Percentiles rank a stretch among this genome's conserved stretches.
These are phyloP conservation scores for Bassia scoparia DNA, from an alignment of 148 eudicot genomes.

Conservation along the genomic window DNA sequence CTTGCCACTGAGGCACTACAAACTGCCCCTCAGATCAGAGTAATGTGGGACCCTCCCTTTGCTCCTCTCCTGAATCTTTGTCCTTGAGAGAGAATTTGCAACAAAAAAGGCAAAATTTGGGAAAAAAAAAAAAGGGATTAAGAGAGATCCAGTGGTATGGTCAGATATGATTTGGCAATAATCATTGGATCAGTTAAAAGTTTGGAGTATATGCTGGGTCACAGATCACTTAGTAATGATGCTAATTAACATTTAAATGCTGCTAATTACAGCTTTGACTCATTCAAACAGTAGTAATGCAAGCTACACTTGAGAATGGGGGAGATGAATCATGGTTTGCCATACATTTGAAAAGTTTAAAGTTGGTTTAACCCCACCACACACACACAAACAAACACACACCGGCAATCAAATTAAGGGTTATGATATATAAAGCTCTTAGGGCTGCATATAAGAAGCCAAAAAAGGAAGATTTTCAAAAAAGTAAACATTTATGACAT, in stretches of 20 bases:
- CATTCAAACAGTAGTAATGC: neutral
- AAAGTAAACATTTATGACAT: no score
- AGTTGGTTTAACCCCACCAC: neutral
- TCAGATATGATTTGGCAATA: constrained; percentile 34
- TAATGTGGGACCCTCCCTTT: constrained; percentile 19
- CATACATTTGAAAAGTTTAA: neutral
- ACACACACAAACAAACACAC: neutral
- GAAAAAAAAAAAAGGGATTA: constrained; percentile 1
- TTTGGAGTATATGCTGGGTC: constrained; percentile 12
- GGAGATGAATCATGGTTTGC: neutral
- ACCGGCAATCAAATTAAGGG: neutral
- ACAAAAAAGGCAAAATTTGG: neutral
- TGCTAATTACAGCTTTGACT: constrained; percentile 13
- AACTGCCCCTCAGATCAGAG: constrained; percentile 22
- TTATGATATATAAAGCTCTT: no score
- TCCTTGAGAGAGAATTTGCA: constrained; percentile 12
- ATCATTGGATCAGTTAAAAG: constrained; percentile 31
- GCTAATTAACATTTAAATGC: constrained; percentile 10
- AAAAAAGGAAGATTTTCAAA: no score
- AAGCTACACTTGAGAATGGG: no score
- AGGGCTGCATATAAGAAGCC: no score
- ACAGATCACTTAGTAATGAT: constrained; percentile 13
- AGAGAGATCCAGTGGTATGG: constrained; percentile 22
- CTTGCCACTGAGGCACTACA: constrained; percentile 19
- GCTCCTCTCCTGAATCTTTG: constrained; percentile 23